Base-by-base conservation (phyloP, 2,329 filamentous ascomycete genomes). In the Venturia aucupariae region DNA sequence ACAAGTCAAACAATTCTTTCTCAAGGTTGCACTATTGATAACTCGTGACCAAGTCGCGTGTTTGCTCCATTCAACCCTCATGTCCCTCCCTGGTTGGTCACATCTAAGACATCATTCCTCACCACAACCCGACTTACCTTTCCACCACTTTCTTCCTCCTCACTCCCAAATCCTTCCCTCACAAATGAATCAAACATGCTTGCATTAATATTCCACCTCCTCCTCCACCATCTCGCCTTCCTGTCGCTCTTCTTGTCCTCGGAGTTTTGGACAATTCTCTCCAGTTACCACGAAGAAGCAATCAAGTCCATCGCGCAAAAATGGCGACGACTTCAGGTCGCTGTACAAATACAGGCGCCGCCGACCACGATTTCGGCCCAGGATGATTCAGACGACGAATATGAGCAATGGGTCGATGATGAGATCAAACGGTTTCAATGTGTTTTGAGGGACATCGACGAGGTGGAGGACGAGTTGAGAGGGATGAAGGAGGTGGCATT, bases 361-460 rank as follows among this genome's bases (percentile, higher is more conserved):
- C 48, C 48, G 3, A 4, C 48, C 4, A 54, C 24, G 1, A 17
- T 54, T 17, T 13, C 15, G 4, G 1, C 8, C 4, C 24, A 32
- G 6, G 24, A 54, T 1, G 48, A 32, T 32, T 32, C 48, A 32
- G 48, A 32, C 7, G 48, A 24, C n/a, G 44, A 32, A 17, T 54
- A 54, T 17, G 48, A 54, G 24, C 48, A 54, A 32, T 54, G 48
- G 48, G 48, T 54, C 13, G 48, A 54, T 19, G 15, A 30, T 6
- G 48, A 54, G 27, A 54, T 54, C 48, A 54, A 32, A 19, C 22
- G 48, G 5, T 54, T 54, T 8, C 48, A 54, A 19, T 32, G 27
- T 32, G 48, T 54, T 32, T 32, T 54, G 48, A 32, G 15, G 48
- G 48, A 71, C 71, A 39, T 66, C 32, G 2, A 70, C 69, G 57